Conservation (phyloP, 345 rosid species). For the Gynandropsis gynandra region DNA sequence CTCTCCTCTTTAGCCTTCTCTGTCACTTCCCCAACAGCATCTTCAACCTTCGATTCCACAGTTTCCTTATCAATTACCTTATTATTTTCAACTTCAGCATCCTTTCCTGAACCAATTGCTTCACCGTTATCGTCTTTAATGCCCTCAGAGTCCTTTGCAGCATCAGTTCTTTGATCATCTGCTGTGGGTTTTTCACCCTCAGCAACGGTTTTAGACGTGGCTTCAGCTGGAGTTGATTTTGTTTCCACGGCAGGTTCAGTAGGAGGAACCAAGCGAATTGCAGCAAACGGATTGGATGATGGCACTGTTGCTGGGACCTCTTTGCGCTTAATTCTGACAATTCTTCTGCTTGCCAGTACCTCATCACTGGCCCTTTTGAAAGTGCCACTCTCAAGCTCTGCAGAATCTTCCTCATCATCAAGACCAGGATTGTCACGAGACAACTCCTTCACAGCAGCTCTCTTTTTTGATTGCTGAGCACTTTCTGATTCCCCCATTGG, state of each 20-base stretch:
- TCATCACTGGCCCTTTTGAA: slow-evolving; percentile 91
- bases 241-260: slow-evolving; percentile 25
- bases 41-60: slow-evolving; percentile 20
- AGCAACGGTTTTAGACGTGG: slow-evolving; percentile 28
- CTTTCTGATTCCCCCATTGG: slow-evolving; percentile 75
- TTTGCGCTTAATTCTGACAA: slow-evolving; percentile 68
- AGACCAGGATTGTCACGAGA: slow-evolving; percentile 74
- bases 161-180: slow-evolving; percentile 25
- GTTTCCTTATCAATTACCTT: slow-evolving; percentile 17
- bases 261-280: slow-evolving; percentile 54
- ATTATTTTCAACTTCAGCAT: slow-evolving; percentile 28
- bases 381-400: slow-evolving; percentile 62
- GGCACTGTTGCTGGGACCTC: slow-evolving; percentile 33
- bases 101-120: slow-evolving; percentile 14
- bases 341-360: slow-evolving; percentile 73
- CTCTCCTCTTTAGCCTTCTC: slow-evolving; percentile 31
- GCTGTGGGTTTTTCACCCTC: slow-evolving; percentile 29
- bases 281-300: slow-evolving; percentile 79
- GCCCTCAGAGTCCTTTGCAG: slow-evolving; percentile 18
- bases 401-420: slow-evolving; percentile 70
- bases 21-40: slow-evolving; percentile 20
- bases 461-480: slow-evolving; percentile 81
- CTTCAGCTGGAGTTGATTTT: slow-evolving; percentile 18
- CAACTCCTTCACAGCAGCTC: slow-evolving; percentile 86
- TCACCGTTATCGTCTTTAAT: slow-evolving; percentile 8